These are phyloP conservation scores for Epichloe coenophiala DNA, from an alignment of 2,329 filamentous ascomycete species.

Conservation along the genomic window DNA sequence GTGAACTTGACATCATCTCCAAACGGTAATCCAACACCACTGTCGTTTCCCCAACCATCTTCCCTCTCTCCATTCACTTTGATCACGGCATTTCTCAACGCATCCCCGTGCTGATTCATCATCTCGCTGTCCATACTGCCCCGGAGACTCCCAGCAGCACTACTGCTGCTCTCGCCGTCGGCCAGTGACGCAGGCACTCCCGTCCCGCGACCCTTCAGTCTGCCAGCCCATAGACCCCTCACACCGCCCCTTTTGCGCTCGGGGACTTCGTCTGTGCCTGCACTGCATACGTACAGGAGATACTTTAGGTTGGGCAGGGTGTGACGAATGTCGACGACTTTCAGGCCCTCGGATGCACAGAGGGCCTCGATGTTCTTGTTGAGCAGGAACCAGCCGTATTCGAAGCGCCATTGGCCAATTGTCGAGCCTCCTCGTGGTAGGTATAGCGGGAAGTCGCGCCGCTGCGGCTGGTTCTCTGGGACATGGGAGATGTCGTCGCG, in stretches of 20 bases:
- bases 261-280: slow-evolving; percentile 52
- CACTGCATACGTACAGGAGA: slow-evolving; percentile 76
- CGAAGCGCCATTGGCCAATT: slow-evolving; percentile 74
- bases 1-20: slow-evolving; percentile 32
- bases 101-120: slow-evolving; percentile 26
- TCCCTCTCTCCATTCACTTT: slow-evolving; percentile 11
- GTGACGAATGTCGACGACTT: slow-evolving; percentile 79
- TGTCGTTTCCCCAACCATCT: slow-evolving; percentile 7
- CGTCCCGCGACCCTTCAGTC: slow-evolving; percentile 23
- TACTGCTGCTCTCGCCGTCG: slow-evolving; percentile 26
- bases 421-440: slow-evolving; percentile 44
- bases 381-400: slow-evolving; percentile 91
- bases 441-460: slow-evolving; percentile 71
- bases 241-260: slow-evolving; percentile 49
- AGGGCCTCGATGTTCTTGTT: slow-evolving; percentile 83
- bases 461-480: slow-evolving; percentile 30
- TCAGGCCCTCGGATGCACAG: slow-evolving; percentile 53
- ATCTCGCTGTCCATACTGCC: slow-evolving; percentile 31
- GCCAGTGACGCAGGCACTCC: slow-evolving; percentile 10
- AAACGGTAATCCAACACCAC: slow-evolving; percentile 29
- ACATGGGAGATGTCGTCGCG: slow-evolving; percentile 58
- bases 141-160: slow-evolving; percentile 25
- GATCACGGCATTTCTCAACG: slow-evolving; percentile 18
- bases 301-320: slow-evolving; percentile 92
- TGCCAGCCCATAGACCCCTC: slow-evolving; percentile 40